phyloP scores from a whole-genome alignment of 2,329 filamentous ascomycete species.

The Paecilomyces fulvus region DNA sequence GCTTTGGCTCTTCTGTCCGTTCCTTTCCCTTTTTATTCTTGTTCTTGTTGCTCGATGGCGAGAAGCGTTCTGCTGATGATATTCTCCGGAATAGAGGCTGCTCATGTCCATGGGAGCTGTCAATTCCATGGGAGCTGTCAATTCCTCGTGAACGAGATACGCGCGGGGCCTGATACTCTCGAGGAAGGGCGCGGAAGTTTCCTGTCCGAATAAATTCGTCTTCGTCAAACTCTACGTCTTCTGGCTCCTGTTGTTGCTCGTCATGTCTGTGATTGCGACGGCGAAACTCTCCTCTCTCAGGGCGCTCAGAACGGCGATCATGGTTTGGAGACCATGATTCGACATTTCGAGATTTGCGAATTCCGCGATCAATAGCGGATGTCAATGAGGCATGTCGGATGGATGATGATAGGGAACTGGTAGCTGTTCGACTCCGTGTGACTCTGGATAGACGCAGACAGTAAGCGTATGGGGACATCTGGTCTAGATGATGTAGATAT shows the following conservation, averaged over 20 bases:
- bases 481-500: not conserved
- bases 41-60: not conserved
- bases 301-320: not conserved
- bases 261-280: not conserved
- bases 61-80: not conserved
- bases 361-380: slow-evolving; percentile 61
- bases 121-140: slow-evolving; percentile 1
- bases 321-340: slow-evolving; percentile 1
- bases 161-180: slow-evolving; percentile 4
- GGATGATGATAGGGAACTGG: slow-evolving; percentile 7
- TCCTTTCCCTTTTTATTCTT: slow-evolving; percentile 1
- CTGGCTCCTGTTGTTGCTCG: not conserved
- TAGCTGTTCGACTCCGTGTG: slow-evolving; percentile 1
- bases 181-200: slow-evolving; percentile 18
- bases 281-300: not conserved
- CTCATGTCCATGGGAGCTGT: not conserved
- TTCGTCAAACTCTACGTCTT: slow-evolving; percentile 14
- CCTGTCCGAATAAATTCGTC: slow-evolving; percentile 25
- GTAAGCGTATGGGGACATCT: slow-evolving; percentile 6
- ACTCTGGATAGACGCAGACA: slow-evolving; percentile 9
- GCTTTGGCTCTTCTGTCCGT: not conserved
- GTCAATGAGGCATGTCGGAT: slow-evolving; percentile 49
- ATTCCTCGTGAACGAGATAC: slow-evolving; percentile 2
- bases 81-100: not conserved
- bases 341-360: slow-evolving; percentile 40